Evolutionary conservation across 2,329 filamentous ascomycete species (phyloP), one percentile per base, ranked within the genome.

Genomic region (Colletotrichum tropicale): DNA sequence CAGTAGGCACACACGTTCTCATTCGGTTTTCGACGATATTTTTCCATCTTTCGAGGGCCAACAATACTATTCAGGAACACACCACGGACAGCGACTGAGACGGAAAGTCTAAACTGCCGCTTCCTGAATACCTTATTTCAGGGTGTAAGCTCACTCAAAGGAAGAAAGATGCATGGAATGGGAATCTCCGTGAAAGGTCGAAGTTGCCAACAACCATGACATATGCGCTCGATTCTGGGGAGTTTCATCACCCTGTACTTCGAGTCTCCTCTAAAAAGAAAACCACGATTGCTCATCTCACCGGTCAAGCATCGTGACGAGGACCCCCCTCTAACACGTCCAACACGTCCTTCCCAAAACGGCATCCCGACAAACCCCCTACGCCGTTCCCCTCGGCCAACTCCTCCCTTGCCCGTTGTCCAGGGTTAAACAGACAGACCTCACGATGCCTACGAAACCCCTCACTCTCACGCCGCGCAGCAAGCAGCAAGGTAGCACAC

Each of bases 71-170:
- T 52, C 6, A 7, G 2, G 2, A 52, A 52, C 21, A 52, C 43
- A 21, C 43, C 10, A 13, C n/a, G 3, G n/a, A 3, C n/a, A 3
- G 43, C n/a, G 43, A 21, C 43, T 8, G 4, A 4, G 3, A 13
- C 0, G 1, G 43, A 21, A 6, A 13, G 2, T 21, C 4, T 3
- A 13, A 4, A 13, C 6, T 1, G n/a, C 43, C n/a, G 18, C 43
- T 10, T 21, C n/a, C 10, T 7, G 3, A 8, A 21, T 18, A 4
- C 7, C 43, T 13, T 3, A 2, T 3, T 21, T 21, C 43, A 52
- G 12, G 43, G 12, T 8, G n/a, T 52, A 12, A 52, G 9, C 38
- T 43, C 38, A 13, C n/a, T n/a, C n/a, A n/a, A n/a, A n/a, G n/a
- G n/a, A n/a, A n/a, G n/a, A n/a, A n/a, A n/a, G n/a, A n/a, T n/a